Base-by-base conservation (phyloP, 768 basidiomycete genomes). In the Ramaria sp. region DNA sequence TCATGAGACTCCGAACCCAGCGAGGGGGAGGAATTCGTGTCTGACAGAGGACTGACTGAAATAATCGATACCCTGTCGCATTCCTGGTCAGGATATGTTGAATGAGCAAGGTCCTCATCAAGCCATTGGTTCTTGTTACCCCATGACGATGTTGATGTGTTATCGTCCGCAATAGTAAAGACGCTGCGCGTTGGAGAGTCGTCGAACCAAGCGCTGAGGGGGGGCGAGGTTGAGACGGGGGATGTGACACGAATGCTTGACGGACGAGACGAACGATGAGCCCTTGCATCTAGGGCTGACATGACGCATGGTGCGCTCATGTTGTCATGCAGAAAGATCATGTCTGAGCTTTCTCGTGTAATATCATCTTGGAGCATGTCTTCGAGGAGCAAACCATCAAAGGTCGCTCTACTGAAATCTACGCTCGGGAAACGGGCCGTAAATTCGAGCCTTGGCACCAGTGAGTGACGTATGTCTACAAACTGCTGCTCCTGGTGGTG, bases 141-240 rank as follows among this genome's bases (percentile, higher is more conserved):
- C 9, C 10, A 45, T 10, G 53, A 20, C 32, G 30, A 9, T 15
- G 25, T 42, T 20, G 41, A 27, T 24, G 16, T 32, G 16, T 41
- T 24, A 16, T 39, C 43, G 44, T 45, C 53, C 34, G 37, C 20
- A 24, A 47, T 18, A 7, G 20, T 36, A 25, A 55, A 44, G 3
- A 37, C 25, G 24, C 44, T 37, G 1, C 42, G 22, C 20, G 22
- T 44, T 13, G 53, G 53, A 15, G 53, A 45, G 27, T 55, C 53
- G 34, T 55, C 45, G 30, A 45, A 55, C 53, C 53, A 55, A 4
- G 24, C 20, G 27, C 53, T 55, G 18, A 30, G 2, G 2, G 53
- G 48, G 30, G 30, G 1, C 16, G 48, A 34, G 16, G 34, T 20
- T 12, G 48, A 37, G 16, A 50, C 30, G 34, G 22, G 10, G 25